Percentiles rank a stretch among this genome's conserved stretches.
These are phyloP conservation scores for Pecoramyces ruminantium DNA, from an alignment of 192 early-diverging fungal species.

Conservation along the genomic window DNA sequence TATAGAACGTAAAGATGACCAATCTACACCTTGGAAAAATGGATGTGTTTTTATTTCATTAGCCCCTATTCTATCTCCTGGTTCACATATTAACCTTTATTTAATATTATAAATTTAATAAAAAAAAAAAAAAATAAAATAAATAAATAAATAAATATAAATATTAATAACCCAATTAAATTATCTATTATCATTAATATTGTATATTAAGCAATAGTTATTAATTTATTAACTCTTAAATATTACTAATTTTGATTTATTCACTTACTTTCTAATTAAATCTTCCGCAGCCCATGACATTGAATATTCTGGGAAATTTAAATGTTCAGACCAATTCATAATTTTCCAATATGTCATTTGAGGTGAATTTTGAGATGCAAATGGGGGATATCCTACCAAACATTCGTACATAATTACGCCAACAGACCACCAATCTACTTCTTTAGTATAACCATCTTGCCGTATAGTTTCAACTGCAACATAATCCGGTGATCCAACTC, in stretches of 20 bases:
- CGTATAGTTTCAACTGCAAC: conserved; percentile 92
- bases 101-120: too few species aligned
- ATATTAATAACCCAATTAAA: too few species aligned
- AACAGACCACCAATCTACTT: conserved; percentile 99
- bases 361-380: conserved; percentile 81
- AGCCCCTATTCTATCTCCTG: conserved; percentile 55
- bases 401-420: conserved; percentile 99
- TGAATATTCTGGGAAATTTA: conserved; percentile 84
- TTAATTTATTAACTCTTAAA: too few species aligned
- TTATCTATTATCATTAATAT: too few species aligned
- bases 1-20: conserved; percentile 62
- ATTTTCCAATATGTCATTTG: conserved; percentile 97
- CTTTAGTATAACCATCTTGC: conserved; percentile 86
- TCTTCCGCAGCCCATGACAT: conserved; percentile 82
- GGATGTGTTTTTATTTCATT: conserved; percentile 81
- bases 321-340: conserved; percentile 81
- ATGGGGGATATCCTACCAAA: conserved; percentile 90
- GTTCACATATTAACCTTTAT: conserved; percentile 72
- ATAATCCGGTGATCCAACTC: conserved; percentile 96
- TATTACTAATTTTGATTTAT: too few species aligned
- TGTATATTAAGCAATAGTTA: too few species aligned
- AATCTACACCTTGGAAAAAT: conserved; percentile 87
- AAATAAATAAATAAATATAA: too few species aligned
- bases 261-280: conserved; percentile 64
- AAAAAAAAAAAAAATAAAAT: background rate